These are phyloP conservation scores for Escovopsis sp. DNA, from an alignment of 2,329 filamentous ascomycete genomes.

Conservation along the genomic window DNA sequence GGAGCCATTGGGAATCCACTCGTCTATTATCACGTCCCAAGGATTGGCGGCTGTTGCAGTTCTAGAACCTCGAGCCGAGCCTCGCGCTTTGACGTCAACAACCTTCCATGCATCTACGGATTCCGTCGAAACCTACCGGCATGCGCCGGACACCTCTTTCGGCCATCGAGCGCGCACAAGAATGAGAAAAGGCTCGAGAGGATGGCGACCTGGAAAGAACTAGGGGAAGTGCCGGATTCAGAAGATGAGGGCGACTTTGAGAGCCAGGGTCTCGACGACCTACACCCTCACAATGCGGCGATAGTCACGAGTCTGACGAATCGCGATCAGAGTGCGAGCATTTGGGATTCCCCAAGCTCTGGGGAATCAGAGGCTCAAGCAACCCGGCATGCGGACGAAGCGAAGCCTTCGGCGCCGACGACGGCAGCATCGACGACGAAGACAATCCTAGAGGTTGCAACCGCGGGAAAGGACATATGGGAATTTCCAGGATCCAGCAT, in stretches of 20 bases:
- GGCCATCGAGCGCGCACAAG: conserved; percentile 5
- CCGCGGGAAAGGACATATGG: conserved; percentile 1
- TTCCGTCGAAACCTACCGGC: too few species aligned
- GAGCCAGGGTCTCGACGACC: conserved; percentile 15
- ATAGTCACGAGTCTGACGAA: background rate
- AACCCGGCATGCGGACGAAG: conserved; percentile 14
- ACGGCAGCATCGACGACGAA: background rate
- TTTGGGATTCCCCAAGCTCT: conserved; percentile 33
- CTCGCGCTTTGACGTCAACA: too few species aligned
- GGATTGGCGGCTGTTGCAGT: too few species aligned
- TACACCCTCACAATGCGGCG: background rate
- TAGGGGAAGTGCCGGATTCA: conserved; percentile 36
- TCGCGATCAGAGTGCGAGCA: background rate
- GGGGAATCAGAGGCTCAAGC: conserved; percentile 32
- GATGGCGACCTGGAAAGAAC: conserved; percentile 35
- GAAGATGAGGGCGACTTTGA: conserved; percentile 33
- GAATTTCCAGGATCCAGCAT: conserved; percentile 11
- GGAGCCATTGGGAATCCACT: too few species aligned
- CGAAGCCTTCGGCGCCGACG: background rate
- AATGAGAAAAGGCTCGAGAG: conserved; percentile 12
- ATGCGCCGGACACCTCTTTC: too few species aligned
- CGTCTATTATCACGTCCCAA: too few species aligned
- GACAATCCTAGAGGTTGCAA: background rate
- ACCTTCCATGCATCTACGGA: too few species aligned
- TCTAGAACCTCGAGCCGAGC: too few species aligned